Evolutionary conservation across 1,284 basidiomycete genomes (phyloP).

Genomic region (Psilocybe mexicana): DNA sequence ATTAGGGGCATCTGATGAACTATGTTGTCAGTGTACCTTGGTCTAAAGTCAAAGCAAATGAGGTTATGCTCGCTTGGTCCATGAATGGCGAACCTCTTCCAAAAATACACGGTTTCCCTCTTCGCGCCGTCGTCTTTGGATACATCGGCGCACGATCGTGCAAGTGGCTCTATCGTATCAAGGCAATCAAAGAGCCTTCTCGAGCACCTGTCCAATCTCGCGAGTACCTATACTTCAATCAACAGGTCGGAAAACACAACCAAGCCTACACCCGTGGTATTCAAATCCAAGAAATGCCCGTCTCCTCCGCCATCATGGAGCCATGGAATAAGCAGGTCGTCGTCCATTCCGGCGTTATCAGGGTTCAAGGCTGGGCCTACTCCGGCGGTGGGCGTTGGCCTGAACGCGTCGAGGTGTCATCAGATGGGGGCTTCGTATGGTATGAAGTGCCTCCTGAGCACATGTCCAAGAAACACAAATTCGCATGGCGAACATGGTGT

Average conservation of each 20-base stretch:
- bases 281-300: conserved; percentile 17
- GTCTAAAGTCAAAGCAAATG: conserved; percentile 15
- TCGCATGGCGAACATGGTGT: conserved; percentile 17
- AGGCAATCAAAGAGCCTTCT: conserved; percentile 13
- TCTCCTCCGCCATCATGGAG: conserved; percentile 17
- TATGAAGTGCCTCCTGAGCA: conserved; percentile 16
- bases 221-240: conserved; percentile 17
- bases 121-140: conserved; percentile 14
- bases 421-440: conserved; percentile 14
- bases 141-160: conserved; percentile 16
- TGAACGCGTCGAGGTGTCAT: conserved; percentile 17
- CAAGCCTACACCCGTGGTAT: conserved; percentile 12
- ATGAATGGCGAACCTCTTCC: conserved; percentile 18
- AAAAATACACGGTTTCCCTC: conserved; percentile 17
- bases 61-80: conserved; percentile 18
- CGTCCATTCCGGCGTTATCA: conserved; percentile 11
- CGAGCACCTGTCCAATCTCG: conserved; percentile 15
- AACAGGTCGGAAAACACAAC: conserved; percentile 18
- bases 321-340: conserved; percentile 18
- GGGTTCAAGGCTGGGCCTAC: conserved; percentile 15
- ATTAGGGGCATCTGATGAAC: conserved; percentile 12
- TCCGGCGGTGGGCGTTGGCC: conserved; percentile 17
- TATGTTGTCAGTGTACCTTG: conserved; percentile 17
- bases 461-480: conserved; percentile 14
- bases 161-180: conserved; percentile 18